Evolutionary conservation across 2,329 filamentous ascomycete species (phyloP), one percentile per base, ranked within the genome.

Genomic region (Ophioceras dolichostomum): DNA sequence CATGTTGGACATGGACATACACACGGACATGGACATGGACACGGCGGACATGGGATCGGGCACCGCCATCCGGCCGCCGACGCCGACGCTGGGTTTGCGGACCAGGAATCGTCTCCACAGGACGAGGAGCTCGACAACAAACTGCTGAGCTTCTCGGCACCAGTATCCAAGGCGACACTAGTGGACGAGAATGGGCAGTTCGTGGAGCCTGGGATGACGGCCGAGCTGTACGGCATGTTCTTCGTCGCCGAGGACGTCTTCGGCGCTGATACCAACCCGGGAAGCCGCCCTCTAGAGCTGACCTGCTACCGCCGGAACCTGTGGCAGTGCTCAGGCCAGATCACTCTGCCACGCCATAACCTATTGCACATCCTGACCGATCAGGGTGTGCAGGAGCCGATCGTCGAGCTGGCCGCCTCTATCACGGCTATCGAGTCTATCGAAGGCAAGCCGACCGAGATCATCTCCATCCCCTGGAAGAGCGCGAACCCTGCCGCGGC

Each of bases 391-490:
- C 79, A 84, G 36, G 73, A 84, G 17, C 79, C 85, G 29, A 74
- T 91, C 4, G 76, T 83, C 32, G 75, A 94, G 42, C 59, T 94
- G 43, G 82, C 85, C 42, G 77, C 91, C 17, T 79, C 81, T 26
- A 86, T 96, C 37, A 83, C 83, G 1, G 88, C 86, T 2, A 76
- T 83, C 4, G 89, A 96, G 58, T 94, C 86, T 5, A 93, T 95
- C 35, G 89, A 96, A 54, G 84, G 85, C 34, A 94, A 94, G 52
- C 51, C 76, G 1, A 89, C 93, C 5, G 93, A 95, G 60, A 94
- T 96, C 43, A 95, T 96, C 41, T 91, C 83, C 1, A 91, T 96
- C 34, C 89, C 89, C 0, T 95, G 89, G 88, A 95, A 95, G 64
- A 93, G 66, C 71, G 51, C 80, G 63, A 50, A 78, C 61, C 48